A percentile compares a stretch with the other conserved stretches of the same genome.
Evolutionary conservation across 2,329 filamentous ascomycete genomes (phyloP).

Genomic region (Colletotrichum sp.): DNA sequence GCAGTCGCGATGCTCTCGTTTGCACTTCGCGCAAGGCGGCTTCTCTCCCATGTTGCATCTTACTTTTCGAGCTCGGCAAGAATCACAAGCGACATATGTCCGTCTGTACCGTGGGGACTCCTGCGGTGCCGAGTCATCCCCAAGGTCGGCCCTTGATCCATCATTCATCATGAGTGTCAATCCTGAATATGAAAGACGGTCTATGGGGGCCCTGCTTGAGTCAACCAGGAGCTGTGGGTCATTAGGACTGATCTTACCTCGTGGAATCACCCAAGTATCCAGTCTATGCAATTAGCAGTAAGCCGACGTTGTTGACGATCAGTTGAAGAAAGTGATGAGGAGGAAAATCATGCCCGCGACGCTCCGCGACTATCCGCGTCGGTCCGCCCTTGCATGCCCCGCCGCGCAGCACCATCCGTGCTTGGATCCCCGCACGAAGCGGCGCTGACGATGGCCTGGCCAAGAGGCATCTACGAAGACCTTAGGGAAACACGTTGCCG

Average conservation of each 20-base stretch:
- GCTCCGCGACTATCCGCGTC: conserved; percentile 9
- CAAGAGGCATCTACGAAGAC: not conserved
- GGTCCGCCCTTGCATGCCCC: not conserved
- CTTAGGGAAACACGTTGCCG: not conserved
- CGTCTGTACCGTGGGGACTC: not conserved
- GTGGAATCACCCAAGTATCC: not conserved
- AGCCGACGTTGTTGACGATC: not conserved
- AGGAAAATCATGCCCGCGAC: not conserved
- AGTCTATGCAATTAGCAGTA: not conserved
- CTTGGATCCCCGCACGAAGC: not conserved
- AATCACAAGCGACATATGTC: conserved; percentile 18
- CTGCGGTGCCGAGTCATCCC: not conserved
- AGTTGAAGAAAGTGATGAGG: not conserved
- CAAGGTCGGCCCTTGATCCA: not conserved
- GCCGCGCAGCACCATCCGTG: not conserved
- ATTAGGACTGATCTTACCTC: not conserved
- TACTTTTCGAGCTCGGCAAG: conserved; percentile 14
- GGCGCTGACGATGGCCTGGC: not conserved
- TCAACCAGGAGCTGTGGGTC: not conserved
- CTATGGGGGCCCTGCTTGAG: not conserved
- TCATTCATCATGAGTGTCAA: not conserved
- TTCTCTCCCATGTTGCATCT: conserved; percentile 17
- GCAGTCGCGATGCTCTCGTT: conserved; percentile 18
- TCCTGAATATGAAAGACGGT: not conserved
- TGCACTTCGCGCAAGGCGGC: conserved; percentile 19